Evolutionary conservation across 306 rosid genomes (phyloP).

Genomic region (Glycine tomentella): DNA sequence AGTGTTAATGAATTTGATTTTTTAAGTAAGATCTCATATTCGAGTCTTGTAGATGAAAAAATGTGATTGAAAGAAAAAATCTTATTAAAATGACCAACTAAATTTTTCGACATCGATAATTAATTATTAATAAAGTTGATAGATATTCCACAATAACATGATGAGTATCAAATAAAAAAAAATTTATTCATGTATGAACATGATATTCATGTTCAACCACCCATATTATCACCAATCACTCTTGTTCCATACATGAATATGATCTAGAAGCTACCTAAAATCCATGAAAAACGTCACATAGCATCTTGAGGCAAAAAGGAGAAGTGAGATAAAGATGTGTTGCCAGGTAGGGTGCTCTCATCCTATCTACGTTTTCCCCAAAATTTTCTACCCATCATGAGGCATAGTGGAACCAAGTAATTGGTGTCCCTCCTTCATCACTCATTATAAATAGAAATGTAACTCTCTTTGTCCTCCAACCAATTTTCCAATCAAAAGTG

Average conservation of each 20-base stretch:
- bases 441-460: constrained; percentile 64
- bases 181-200: constrained; percentile 34
- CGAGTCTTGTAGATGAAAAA: too few species aligned
- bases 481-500: constrained; percentile 38
- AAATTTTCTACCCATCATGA: constrained; percentile 39
- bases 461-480: constrained; percentile 50
- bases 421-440: not conserved
- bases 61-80: too few species aligned
- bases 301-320: constrained; percentile 45
- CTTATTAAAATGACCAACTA: too few species aligned
- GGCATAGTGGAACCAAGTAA: constrained; percentile 31
- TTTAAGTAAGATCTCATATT: too few species aligned
- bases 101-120: too few species aligned
- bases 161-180: not conserved
- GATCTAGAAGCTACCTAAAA: constrained; percentile 60
- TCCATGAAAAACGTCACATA: constrained; percentile 57
- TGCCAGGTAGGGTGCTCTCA: constrained; percentile 62
- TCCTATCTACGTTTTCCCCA: constrained; percentile 46
- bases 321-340: constrained; percentile 39
- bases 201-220: too few species aligned
- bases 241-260: constrained; percentile 59
- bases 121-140: too few species aligned
- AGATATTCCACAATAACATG: too few species aligned
- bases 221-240: constrained; percentile 62
- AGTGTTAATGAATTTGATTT: too few species aligned